Evolutionary conservation across 1,284 basidiomycete species (phyloP).

Genomic region (Polyporus tsugae): DNA sequence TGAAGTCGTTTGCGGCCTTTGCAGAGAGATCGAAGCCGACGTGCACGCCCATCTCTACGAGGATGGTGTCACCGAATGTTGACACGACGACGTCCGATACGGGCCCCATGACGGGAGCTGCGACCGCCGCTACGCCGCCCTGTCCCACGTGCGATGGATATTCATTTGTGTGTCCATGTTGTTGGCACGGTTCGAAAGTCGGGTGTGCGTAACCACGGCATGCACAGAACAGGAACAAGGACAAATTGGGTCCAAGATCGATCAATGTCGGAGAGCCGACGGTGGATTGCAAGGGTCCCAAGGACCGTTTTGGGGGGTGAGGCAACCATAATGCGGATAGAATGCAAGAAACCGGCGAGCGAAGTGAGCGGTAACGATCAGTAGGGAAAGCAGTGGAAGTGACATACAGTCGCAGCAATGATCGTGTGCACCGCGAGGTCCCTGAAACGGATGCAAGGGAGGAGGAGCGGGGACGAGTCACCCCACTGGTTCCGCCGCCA

Average conservation of each 20-base stretch:
- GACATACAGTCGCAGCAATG: constrained; percentile 63
- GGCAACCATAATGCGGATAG: background rate
- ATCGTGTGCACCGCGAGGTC: constrained; percentile 69
- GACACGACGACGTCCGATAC: constrained; percentile 58
- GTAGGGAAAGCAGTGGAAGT: constrained; percentile 10
- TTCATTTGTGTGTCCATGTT: constrained; percentile 4
- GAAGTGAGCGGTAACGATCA: constrained; percentile 16
- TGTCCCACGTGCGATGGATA: constrained; percentile 35
- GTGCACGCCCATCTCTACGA: constrained; percentile 63
- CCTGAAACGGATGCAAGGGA: constrained; percentile 72
- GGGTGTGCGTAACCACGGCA: constrained; percentile 1
- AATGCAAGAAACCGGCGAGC: constrained; percentile 8
- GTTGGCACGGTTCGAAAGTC: background rate
- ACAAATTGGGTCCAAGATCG: background rate
- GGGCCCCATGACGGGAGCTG: constrained; percentile 62
- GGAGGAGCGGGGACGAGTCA: constrained; percentile 66
- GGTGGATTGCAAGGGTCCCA: constrained; percentile 8
- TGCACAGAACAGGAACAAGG: background rate
- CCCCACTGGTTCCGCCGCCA: constrained; percentile 56
- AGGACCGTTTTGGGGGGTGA: background rate
- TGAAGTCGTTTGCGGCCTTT: constrained; percentile 60
- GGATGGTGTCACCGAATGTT: constrained; percentile 61
- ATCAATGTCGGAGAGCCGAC: background rate
- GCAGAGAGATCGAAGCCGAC: constrained; percentile 60
- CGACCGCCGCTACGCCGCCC: constrained; percentile 67